These are phyloP conservation scores for Phtheirospermum japonicum DNA, from an alignment of 257 asterid genomes.

Conservation along the genomic window DNA sequence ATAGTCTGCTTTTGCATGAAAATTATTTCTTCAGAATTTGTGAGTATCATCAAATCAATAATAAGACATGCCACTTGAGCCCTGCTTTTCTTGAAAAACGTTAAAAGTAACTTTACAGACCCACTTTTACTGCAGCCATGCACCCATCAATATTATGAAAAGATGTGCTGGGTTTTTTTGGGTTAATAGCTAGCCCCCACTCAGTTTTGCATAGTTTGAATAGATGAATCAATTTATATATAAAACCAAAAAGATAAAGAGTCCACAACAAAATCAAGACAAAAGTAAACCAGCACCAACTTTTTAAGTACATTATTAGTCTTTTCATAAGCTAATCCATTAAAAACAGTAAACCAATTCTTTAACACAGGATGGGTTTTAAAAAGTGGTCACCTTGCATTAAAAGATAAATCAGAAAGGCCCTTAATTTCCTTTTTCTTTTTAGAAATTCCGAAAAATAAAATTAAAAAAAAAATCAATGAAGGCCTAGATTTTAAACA, in stretches of 20 bases:
- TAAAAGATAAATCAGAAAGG: too few relatives aligned
- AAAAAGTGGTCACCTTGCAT: too few relatives aligned
- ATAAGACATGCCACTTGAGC: conserved; percentile 21
- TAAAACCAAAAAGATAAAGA: neutral
- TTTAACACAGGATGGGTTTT: too few relatives aligned
- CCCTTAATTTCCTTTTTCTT: too few relatives aligned
- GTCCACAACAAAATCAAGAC: neutral
- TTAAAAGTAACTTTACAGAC: conserved; percentile 32
- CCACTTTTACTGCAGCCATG: conserved; percentile 30
- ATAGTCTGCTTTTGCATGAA: too few relatives aligned
- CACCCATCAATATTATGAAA: conserved; percentile 39
- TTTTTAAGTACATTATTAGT: neutral
- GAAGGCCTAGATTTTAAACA: too few relatives aligned
- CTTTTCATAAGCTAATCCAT: neutral
- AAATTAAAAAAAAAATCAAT: too few relatives aligned
- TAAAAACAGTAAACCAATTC: too few relatives aligned
- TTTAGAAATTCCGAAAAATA: too few relatives aligned
- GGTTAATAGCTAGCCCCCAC: neutral
- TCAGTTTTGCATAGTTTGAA: neutral
- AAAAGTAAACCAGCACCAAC: too few relatives aligned
- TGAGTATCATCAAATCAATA: conserved; percentile 4
- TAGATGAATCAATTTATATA: neutral
- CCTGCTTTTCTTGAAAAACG: conserved; percentile 30
- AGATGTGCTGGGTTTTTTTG: conserved; percentile 30
- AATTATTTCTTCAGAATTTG: too few relatives aligned